A percentile compares a stretch with the other conserved stretches of the same genome.
phyloP scores from a whole-genome alignment of 108 stramenopile species.

The Nitzschia sp. region DNA sequence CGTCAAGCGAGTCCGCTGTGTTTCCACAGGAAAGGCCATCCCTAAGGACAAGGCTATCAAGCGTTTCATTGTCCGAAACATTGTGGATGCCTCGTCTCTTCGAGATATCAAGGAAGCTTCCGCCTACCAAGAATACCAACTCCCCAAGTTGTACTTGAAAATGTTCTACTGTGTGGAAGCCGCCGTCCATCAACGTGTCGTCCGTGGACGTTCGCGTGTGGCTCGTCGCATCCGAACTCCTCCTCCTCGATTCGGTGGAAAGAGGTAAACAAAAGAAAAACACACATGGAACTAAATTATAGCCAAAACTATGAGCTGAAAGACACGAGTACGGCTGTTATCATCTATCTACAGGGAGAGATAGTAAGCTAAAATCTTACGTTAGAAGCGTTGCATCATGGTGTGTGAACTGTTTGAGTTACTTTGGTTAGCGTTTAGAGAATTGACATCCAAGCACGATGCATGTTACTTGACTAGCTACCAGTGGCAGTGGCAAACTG shows the following conservation, averaged over 20 bases:
- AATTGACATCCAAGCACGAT: too few species aligned
- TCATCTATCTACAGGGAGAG: too few species aligned
- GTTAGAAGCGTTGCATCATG: too few species aligned
- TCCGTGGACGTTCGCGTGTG: conserved; percentile 94
- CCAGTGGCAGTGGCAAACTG: too few species aligned
- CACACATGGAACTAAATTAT: too few species aligned
- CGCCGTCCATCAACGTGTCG: conserved; percentile 99
- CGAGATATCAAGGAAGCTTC: conserved; percentile 99
- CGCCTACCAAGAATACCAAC: conserved; percentile 98
- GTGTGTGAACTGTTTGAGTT: too few species aligned
- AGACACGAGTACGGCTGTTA: too few species aligned
- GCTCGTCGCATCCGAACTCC: conserved; percentile 93
- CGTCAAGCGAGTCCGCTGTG: conserved; percentile 98
- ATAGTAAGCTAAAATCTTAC: too few species aligned
- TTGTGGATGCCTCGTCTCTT: conserved; percentile 98
- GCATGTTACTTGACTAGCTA: too few species aligned
- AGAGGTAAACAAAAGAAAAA: conserved; percentile 33
- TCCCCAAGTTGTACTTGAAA: conserved; percentile 99
- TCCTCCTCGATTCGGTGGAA: conserved; percentile 67
- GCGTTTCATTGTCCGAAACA: conserved; percentile 99
- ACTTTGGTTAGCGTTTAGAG: too few species aligned
- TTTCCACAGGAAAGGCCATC: conserved; percentile 98
- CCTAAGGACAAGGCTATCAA: conserved; percentile 99
- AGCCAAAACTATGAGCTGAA: too few species aligned
- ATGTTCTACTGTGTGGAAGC: conserved; percentile 99